phyloP scores from a whole-genome alignment of 2,329 filamentous ascomycete genomes.

The Cyanodermella asteris region DNA sequence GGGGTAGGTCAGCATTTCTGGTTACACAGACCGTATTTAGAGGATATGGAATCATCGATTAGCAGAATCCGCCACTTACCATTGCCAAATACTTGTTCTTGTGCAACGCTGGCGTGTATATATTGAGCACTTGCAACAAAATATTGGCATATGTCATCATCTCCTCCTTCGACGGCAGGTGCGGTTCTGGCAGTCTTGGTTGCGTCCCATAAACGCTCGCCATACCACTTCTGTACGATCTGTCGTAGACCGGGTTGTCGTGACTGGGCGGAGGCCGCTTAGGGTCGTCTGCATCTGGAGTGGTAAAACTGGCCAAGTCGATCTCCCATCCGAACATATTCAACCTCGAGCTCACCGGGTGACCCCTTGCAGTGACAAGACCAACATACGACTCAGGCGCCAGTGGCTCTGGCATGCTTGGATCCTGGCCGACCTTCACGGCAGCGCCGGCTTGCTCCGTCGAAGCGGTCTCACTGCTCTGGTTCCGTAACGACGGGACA shows the following conservation, averaged over 20 bases:
- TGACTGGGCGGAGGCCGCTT: constrained; percentile 18
- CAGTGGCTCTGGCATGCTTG: no score
- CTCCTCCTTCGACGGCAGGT: constrained; percentile 41
- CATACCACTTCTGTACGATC: constrained; percentile 49
- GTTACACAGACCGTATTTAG: no score
- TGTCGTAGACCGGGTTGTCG: constrained; percentile 36
- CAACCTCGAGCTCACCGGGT: no score
- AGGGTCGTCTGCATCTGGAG: constrained; percentile 41
- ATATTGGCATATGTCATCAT: constrained; percentile 49
- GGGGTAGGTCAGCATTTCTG: no score
- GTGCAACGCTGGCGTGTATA: constrained; percentile 57
- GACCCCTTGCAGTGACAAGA: no score
- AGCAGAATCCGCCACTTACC: constrained; percentile 22
- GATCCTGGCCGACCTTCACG: no score
- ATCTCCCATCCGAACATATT: constrained; percentile 58
- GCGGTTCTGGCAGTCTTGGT: constrained; percentile 30
- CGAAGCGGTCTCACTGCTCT: constrained; percentile 19
- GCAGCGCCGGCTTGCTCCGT: no score
- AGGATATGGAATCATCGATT: constrained; percentile 25
- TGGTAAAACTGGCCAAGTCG: constrained; percentile 52
- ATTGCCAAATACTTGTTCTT: constrained; percentile 49
- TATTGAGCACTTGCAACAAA: constrained; percentile 52
- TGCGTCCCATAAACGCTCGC: constrained; percentile 42
- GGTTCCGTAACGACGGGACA: constrained; percentile 43
- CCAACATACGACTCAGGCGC: no score